Conservation (phyloP, 2,329 filamentous ascomycete genomes). For the Cladophialophora psammophila region DNA sequence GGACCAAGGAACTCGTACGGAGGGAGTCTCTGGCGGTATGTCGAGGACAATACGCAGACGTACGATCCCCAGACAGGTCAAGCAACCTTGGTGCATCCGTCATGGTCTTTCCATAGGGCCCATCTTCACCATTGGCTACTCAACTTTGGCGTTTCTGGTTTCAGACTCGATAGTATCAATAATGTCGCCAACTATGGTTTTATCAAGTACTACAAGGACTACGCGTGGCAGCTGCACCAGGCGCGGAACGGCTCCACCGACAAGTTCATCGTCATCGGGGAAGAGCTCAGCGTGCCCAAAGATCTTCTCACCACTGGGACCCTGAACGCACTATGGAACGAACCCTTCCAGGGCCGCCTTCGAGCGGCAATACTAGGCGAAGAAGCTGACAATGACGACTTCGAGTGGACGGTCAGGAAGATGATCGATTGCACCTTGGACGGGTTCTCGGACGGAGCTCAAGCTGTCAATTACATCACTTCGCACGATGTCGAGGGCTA, state of each 20-base stretch:
- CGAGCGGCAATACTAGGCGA: constrained; percentile 1
- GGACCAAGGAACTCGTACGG: constrained; percentile 8
- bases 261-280: constrained; percentile 17
- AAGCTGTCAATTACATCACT: constrained; percentile 11
- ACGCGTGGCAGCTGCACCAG: constrained; percentile 4
- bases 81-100: neutral
- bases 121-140: constrained; percentile 7
- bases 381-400: constrained; percentile 1
- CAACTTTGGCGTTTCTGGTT: constrained; percentile 1
- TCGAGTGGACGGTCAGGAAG: constrained; percentile 15
- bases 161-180: constrained; percentile 5
- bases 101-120: constrained; percentile 8
- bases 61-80: constrained; percentile 11
- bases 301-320: neutral
- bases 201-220: constrained; percentile 2
- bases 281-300: constrained; percentile 9
- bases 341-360: constrained; percentile 7
- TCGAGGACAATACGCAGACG: neutral
- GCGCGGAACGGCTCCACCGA: neutral
- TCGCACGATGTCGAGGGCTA: constrained; percentile 11
- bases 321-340: constrained; percentile 13
- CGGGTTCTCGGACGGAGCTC: neutral
- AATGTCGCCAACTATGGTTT: constrained; percentile 11
- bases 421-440: constrained; percentile 7
- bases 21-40: constrained; percentile 9